These are phyloP conservation scores for Hericium coralloides DNA, from an alignment of 768 basidiomycete genomes.

Conservation along the genomic window DNA sequence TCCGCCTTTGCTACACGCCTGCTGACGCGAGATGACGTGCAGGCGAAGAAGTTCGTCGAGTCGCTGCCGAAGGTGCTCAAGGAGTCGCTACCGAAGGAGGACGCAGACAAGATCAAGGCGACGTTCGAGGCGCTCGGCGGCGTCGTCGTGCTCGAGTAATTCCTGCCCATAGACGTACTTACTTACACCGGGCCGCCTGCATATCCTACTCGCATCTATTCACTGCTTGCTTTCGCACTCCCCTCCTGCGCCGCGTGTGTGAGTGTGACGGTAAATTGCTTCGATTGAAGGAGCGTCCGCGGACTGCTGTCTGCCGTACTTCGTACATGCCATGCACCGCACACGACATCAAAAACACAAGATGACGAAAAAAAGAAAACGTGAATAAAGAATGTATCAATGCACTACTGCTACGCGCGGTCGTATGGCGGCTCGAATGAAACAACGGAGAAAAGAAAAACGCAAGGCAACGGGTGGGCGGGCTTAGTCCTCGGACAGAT, in stretches of 20 bases:
- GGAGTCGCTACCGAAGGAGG: constrained; percentile 93
- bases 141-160: constrained; percentile 73
- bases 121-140: constrained; percentile 88
- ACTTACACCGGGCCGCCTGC: neutral
- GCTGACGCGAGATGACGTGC: constrained; percentile 1
- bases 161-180: too few species aligned
- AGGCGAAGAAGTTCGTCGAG: constrained; percentile 99
- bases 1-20: neutral
- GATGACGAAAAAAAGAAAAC: neutral
- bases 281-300: neutral
- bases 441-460: neutral
- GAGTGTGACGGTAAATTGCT: neutral
- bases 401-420: neutral
- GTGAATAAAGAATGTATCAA: neutral
- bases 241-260: neutral
- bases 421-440: too few species aligned
- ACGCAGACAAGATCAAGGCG: constrained; percentile 92
- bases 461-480: neutral
- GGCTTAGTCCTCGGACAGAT: constrained; percentile 78
- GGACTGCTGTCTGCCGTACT: neutral
- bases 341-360: neutral
- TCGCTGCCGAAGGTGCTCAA: constrained; percentile 88
- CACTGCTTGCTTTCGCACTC: neutral
- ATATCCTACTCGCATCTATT: neutral
- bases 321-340: neutral